These are phyloP conservation scores for Salvia sclarea DNA, from an alignment of 305 asterid genomes.

Conservation along the genomic window DNA sequence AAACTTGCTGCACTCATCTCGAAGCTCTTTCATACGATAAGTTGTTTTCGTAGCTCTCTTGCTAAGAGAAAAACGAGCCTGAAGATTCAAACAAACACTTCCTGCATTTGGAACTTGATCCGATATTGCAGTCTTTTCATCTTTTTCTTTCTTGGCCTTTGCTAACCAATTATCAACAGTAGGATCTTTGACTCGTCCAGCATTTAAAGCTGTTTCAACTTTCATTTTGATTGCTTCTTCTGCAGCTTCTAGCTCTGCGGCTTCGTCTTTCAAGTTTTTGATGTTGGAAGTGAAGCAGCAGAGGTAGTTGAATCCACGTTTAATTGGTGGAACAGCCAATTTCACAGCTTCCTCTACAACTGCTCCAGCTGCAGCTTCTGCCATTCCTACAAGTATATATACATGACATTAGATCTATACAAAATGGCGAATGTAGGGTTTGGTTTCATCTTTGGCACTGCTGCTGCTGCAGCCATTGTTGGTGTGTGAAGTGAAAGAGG, in stretches of 20 bases:
- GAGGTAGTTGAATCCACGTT: slow-evolving; percentile 22
- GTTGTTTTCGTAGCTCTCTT: too few relatives aligned
- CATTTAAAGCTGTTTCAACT: too few relatives aligned
- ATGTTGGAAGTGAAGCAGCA: slow-evolving; percentile 14
- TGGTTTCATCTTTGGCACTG: too few relatives aligned
- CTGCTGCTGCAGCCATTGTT: too few relatives aligned
- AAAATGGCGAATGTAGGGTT: too few relatives aligned
- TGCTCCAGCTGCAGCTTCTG: neutral
- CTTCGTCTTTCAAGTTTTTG: slow-evolving; percentile 23
- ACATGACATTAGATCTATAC: too few relatives aligned
- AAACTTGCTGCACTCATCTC: neutral
- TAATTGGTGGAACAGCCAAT: slow-evolving; percentile 6
- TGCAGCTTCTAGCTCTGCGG: neutral
- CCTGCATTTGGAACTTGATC: too few relatives aligned
- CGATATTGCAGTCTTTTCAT: neutral
- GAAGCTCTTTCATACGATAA: too few relatives aligned
- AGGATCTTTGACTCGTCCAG: neutral
- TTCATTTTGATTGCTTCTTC: too few relatives aligned
- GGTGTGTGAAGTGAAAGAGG: too few relatives aligned
- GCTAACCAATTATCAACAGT: slow-evolving; percentile 29
- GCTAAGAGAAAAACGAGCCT: too few relatives aligned
- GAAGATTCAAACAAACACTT: too few relatives aligned
- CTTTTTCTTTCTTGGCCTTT: neutral
- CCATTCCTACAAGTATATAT: slow-evolving; percentile 17
- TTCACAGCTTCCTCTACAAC: neutral